Conservation (phyloP, 805 yeast genomes). For the Saccharomycopsis fermentans region DNA sequence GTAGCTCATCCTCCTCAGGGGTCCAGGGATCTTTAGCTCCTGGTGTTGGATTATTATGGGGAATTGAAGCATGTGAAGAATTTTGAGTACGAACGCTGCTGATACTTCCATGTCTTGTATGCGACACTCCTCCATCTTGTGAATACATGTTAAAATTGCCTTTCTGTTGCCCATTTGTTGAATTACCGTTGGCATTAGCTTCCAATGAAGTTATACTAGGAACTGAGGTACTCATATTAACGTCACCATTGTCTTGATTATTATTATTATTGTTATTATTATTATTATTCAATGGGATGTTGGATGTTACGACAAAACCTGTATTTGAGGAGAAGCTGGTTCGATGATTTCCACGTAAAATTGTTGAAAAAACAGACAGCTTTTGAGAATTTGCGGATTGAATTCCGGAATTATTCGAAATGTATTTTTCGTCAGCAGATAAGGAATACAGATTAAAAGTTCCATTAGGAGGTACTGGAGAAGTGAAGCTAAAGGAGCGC, state of each 20-base stretch:
- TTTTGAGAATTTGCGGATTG: background rate
- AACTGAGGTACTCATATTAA: background rate
- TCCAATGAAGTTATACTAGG: conserved; percentile 5
- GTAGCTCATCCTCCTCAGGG: conserved; percentile 61
- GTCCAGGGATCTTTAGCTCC: conserved; percentile 30
- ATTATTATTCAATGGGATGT: background rate
- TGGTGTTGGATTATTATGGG: background rate
- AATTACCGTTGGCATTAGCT: conserved; percentile 1
- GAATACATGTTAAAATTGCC: conserved; percentile 13
- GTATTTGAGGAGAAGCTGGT: background rate
- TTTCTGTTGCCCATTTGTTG: background rate
- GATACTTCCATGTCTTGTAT: background rate
- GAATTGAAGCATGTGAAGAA: background rate
- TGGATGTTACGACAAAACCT: background rate
- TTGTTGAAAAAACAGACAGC: background rate
- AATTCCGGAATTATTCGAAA: background rate
- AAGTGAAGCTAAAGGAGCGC: background rate
- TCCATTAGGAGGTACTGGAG: background rate
- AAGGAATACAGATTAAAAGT: background rate
- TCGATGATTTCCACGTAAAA: background rate
- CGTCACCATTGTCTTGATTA: conserved; percentile 9
- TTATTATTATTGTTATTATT: background rate
- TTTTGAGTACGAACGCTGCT: background rate
- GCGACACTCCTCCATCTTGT: background rate
- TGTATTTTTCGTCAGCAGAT: background rate